Base-by-base conservation (phyloP, 192 early-diverging fungal genomes). In the Coemansia asiatica region DNA sequence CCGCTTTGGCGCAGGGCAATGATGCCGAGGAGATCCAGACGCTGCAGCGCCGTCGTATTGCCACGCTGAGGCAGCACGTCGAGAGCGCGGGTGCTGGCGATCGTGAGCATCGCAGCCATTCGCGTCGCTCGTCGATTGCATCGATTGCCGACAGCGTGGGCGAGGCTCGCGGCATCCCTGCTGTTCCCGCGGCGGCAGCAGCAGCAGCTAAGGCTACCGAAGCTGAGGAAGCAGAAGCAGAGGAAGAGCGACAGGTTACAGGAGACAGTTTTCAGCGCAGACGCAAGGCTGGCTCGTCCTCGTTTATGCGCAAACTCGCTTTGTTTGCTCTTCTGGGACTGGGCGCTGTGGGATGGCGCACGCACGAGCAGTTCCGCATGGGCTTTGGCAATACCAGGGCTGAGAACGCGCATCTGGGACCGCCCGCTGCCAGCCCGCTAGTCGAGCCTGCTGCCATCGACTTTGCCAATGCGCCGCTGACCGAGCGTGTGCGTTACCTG, bases 41-140 rank as follows among this genome's bases (percentile, higher is more conserved):
- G 10, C 71, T 71, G 71, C 76, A 71, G 69, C 78, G 78, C 46
- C 78, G 78, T 35, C 78, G 78, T 15, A 68, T 80, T 31, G 78
- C 78, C 3, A 75, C 78, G n/a, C 72, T 80, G 53, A 63, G 77
- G 5, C 65, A 71, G 66, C 72, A 68, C 63, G 65, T 56, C 2
- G 76, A 70, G 38, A 49, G 48, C 35, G 46, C 66, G 1, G 61
- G 19, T 10, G 4, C 25, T 8, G 31, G 31, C 31, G 31, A 49
- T 38, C 1, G 61, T 55, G 44, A 19, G 23, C 21, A 35, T 60
- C 18, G 65, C 47, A 8, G 31, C 31, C 31, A 80, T 54, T 80
- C 72, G 63, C 71, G 77, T 23, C 68, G 69, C 44, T 74, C 77
- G 51, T 80, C 77, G 26, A 71, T 76, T 21, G 74, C 74, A 12